Conservation (phyloP, 305 asterid genomes). For the Withania somnifera region DNA sequence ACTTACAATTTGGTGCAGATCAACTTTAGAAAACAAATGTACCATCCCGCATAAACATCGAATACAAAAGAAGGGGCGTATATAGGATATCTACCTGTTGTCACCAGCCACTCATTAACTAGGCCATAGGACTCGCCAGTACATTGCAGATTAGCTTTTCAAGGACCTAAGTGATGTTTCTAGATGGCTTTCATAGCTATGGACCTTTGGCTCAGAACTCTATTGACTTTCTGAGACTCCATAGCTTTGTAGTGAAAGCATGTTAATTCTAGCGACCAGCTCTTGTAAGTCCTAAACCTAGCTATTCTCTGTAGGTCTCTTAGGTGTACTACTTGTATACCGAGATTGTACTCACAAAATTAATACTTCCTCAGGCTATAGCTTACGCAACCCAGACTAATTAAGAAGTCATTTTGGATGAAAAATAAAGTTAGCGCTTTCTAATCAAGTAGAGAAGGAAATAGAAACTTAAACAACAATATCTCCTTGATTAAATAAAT, state of each 20-base stretch:
- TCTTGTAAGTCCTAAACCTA: not conserved
- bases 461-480: not conserved
- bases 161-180: not conserved
- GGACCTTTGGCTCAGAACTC: not conserved
- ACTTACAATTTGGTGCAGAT: not conserved
- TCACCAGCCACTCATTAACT: not conserved
- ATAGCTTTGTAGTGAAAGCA: not conserved
- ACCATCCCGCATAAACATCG: not conserved
- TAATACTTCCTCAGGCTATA: not conserved
- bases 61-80: not conserved
- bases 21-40: not conserved
- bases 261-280: not conserved
- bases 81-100: not conserved
- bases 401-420: not conserved
- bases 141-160: not conserved
- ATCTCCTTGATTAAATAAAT: not conserved
- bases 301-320: not conserved
- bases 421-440: not conserved
- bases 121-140: not conserved
- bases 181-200: not conserved
- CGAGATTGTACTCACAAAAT: not conserved
- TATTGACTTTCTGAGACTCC: not conserved
- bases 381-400: not conserved
- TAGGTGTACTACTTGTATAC: not conserved
- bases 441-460: not conserved